Evolutionary conservation across 768 basidiomycete genomes (phyloP).

Genomic region (Chlorophyllum brunneum): DNA sequence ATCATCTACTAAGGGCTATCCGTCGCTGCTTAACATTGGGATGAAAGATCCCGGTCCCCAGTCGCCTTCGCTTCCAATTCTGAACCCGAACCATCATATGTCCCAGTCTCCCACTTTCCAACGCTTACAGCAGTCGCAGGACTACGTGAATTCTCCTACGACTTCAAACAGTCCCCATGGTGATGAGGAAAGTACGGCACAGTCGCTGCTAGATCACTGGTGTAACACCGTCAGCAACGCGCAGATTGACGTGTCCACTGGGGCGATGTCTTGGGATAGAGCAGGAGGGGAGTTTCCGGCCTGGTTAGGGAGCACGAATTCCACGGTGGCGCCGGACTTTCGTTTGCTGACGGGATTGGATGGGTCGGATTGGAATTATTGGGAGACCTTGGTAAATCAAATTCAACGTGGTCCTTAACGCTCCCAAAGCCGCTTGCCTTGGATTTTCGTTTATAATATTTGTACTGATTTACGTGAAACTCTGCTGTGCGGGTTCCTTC

Average conservation of each 20-base stretch:
- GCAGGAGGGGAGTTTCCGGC: conserved; percentile 55
- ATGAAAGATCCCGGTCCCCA: conserved; percentile 20
- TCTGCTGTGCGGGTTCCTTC: not conserved
- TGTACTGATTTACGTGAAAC: not conserved
- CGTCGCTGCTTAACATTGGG: conserved; percentile 20
- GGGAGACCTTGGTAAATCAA: conserved; percentile 74
- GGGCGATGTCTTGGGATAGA: conserved; percentile 59
- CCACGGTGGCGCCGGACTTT: conserved; percentile 37
- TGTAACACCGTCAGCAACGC: conserved; percentile 74
- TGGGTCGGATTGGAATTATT: conserved; percentile 73
- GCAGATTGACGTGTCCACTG: conserved; percentile 45
- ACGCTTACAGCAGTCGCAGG: conserved; percentile 59
- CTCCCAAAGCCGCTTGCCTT: not conserved
- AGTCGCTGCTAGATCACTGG: conserved; percentile 81
- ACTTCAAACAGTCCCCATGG: conserved; percentile 68
- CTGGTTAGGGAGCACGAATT: conserved; percentile 48
- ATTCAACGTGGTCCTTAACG: conserved; percentile 39
- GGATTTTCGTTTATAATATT: not conserved
- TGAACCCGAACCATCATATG: conserved; percentile 22
- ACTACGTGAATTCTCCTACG: conserved; percentile 54
- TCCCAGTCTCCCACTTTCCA: conserved; percentile 55
- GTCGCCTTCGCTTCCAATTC: conserved; percentile 27
- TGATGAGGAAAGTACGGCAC: conserved; percentile 75
- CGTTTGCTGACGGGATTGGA: conserved; percentile 48
- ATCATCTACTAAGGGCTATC: conserved; percentile 28